Evolutionary conservation across 371 early-diverging fungal genomes (phyloP).

Genomic region (Lichtheimia corymbifera): DNA sequence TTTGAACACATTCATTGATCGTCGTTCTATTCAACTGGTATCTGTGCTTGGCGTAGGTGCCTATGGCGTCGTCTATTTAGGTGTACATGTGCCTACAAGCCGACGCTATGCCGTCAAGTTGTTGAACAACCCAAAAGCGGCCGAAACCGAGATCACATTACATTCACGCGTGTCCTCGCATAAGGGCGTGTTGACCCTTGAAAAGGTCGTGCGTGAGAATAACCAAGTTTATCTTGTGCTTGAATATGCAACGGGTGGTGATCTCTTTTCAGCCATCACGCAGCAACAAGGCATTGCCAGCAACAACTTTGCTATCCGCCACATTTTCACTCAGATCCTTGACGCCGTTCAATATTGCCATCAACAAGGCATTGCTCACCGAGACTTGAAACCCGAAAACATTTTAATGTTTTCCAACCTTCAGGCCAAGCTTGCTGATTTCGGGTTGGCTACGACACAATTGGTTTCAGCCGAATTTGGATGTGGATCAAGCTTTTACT

Average conservation of each 20-base stretch:
- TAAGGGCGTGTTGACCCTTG: conserved; percentile 65
- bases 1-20: conserved; percentile 33
- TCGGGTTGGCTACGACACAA: conserved; percentile 76
- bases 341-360: conserved; percentile 84
- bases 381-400: conserved; percentile 94
- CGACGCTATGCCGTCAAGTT: conserved; percentile 65
- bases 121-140: conserved; percentile 51
- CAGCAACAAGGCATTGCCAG: conserved; percentile 53
- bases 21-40: conserved; percentile 32
- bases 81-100: conserved; percentile 41
- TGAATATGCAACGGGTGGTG: conserved; percentile 68
- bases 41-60: conserved; percentile 70
- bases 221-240: conserved; percentile 67
- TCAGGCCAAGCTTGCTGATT: conserved; percentile 72
- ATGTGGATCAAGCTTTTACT: conserved; percentile 85
- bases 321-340: conserved; percentile 81
- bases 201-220: conserved; percentile 61
- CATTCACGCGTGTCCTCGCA: conserved; percentile 66
- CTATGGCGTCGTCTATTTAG: conserved; percentile 69
- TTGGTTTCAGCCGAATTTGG: conserved; percentile 72
- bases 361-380: conserved; percentile 76
- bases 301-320: conserved; percentile 65
- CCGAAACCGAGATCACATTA: conserved; percentile 64
- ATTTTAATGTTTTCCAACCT: conserved; percentile 62
- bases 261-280: conserved; percentile 65